phyloP scores from a whole-genome alignment of 352 stramenopile species.

The Pythium dissimile region DNA sequence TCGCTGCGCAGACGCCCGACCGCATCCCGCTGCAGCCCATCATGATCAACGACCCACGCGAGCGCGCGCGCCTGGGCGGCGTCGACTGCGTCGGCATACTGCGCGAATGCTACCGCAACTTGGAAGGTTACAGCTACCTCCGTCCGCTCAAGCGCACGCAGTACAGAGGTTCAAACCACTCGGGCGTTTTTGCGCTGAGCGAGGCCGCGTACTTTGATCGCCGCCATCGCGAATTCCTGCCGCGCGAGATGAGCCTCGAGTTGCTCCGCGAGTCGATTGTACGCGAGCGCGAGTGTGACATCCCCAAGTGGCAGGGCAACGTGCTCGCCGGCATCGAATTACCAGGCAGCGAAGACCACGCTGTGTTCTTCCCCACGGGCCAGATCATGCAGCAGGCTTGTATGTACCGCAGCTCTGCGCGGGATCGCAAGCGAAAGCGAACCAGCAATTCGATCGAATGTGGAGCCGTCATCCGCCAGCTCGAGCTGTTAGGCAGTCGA shows the following conservation, averaged over 20 bases:
- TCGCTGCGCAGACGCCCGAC: constrained; percentile 44
- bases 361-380: constrained; percentile 67
- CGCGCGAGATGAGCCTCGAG: constrained; percentile 26
- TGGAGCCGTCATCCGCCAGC: constrained; percentile 52
- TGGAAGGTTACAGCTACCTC: constrained; percentile 45
- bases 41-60: constrained; percentile 49
- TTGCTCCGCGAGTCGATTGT: constrained; percentile 11
- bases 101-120: constrained; percentile 53
- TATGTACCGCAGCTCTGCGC: constrained; percentile 29
- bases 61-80: constrained; percentile 28
- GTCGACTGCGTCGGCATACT: constrained; percentile 50
- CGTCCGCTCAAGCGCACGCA: constrained; percentile 41
- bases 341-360: constrained; percentile 29
- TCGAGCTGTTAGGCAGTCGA: constrained; percentile 47
- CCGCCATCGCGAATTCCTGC: constrained; percentile 44
- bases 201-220: constrained; percentile 22
- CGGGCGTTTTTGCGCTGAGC: not conserved
- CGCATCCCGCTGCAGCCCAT: constrained; percentile 42
- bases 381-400: constrained; percentile 64
- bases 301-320: constrained; percentile 68
- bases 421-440: not conserved
- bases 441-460: constrained; percentile 51
- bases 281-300: constrained; percentile 18
- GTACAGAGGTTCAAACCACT: constrained; percentile 9
- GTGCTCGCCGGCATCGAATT: constrained; percentile 38